These are phyloP conservation scores for Strombidium stylifer DNA, from an alignment of 73 alveolate species.

Conservation along the genomic window DNA sequence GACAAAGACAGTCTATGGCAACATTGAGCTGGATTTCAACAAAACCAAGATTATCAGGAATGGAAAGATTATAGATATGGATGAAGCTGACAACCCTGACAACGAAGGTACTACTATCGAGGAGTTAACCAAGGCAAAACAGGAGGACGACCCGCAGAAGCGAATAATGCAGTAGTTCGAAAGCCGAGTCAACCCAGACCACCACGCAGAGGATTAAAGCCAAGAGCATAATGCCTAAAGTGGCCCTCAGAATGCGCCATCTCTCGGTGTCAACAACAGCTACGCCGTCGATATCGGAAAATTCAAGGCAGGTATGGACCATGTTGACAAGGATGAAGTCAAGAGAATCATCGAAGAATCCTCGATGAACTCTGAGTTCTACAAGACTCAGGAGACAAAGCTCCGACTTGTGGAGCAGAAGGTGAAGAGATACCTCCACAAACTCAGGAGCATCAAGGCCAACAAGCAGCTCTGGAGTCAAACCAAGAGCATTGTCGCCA, in stretches of 20 bases:
- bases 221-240: too few species aligned
- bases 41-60: slow-evolving; percentile 16
- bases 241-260: too few species aligned
- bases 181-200: too few species aligned
- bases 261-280: too few species aligned
- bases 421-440: slow-evolving; percentile 26
- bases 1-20: slow-evolving; percentile 12
- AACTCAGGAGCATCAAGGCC: slow-evolving; percentile 8
- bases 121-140: too few species aligned
- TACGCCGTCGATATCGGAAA: slow-evolving; percentile 29
- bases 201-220: too few species aligned
- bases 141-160: too few species aligned
- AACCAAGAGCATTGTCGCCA: not conserved
- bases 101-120: too few species aligned
- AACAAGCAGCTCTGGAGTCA: slow-evolving; percentile 14
- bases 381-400: slow-evolving; percentile 40
- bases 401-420: slow-evolving; percentile 10
- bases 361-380: slow-evolving; percentile 54
- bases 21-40: slow-evolving; percentile 14
- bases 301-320: slow-evolving; percentile 79
- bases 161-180: too few species aligned
- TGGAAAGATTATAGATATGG: slow-evolving; percentile 12
- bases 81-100: too few species aligned
- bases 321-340: slow-evolving; percentile 60
- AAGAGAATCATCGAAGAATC: slow-evolving; percentile 56